Percentiles rank a stretch among this genome's conserved stretches.
Conservation (phyloP, 225 moss, liverwort and hornwort genomes). For the Takakia lepidozioides region DNA sequence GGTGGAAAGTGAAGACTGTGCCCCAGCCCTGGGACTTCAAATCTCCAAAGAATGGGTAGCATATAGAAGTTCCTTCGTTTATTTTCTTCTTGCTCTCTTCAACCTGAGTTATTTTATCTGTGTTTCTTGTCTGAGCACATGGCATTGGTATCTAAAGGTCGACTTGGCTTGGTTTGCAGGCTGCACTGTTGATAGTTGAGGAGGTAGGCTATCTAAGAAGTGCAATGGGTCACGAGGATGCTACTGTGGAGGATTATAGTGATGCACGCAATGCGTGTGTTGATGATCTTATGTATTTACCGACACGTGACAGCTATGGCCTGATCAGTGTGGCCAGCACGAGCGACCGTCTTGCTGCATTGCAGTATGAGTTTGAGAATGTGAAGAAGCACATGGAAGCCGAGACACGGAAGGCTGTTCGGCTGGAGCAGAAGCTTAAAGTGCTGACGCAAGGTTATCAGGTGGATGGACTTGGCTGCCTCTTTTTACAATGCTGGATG, state of each 20-base stretch:
- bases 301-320: constrained; percentile 60
- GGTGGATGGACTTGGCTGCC: no score
- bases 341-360: constrained; percentile 57
- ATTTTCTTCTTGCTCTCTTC: no score
- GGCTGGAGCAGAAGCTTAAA: constrained; percentile 82
- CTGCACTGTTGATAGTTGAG: constrained; percentile 56
- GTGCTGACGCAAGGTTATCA: constrained; percentile 84
- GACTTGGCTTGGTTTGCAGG: constrained; percentile 27
- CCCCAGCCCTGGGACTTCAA: no score
- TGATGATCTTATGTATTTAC: constrained; percentile 80
- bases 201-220: constrained; percentile 54
- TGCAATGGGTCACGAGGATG: constrained; percentile 79
- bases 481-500: no score
- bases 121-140: no score
- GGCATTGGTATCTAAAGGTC: no score
- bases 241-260: constrained; percentile 55
- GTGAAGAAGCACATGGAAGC: constrained; percentile 90
- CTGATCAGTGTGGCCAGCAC: constrained; percentile 75
- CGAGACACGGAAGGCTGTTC: constrained; percentile 78
- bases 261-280: constrained; percentile 85
- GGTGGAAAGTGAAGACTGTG: no score
- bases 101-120: no score
- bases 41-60: no score
- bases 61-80: no score
- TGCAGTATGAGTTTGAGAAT: constrained; percentile 70